Evolutionary conservation across 2,329 filamentous ascomycete species (phyloP), one percentile per base, ranked within the genome.

Genomic region (Metarhizium anisopliae): DNA sequence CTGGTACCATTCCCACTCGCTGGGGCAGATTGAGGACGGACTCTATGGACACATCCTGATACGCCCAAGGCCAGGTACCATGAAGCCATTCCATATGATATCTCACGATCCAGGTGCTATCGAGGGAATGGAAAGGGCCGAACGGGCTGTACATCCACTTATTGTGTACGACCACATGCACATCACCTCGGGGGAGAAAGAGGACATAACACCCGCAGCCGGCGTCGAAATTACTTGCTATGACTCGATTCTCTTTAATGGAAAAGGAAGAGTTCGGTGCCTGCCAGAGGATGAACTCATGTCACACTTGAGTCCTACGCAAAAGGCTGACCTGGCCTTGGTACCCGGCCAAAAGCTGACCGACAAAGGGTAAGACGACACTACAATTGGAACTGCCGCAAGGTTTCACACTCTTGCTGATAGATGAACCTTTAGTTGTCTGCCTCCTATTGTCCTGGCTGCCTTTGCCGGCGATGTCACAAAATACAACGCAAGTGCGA

Each of bases 191-290:
- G 64, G 72, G 3, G 67, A 79, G 45, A 73, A 69, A 50, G 73
- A 68, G 68, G 69, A 77, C 4, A 70, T 78, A 16, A 72, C 77
- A 2, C 38, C 71, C 0, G 70, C 66, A 0, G 69, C 77, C 1
- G 72, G 73, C 4, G 67, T 81, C 8, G 78, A 82, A 55, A 72
- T 73, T 25, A 71, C 74, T 0, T 86, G 84, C 68, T 80, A 81
- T 59, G 83, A 85, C 62, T 77, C 81, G 0, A 70, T 87, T 14
- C 67, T 86, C 11, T 72, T 86, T 52, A 86, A 87, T 56, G 84
- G 84, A 29, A 81, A 83, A 60, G 82, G 82, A 3, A 71, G 72
- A 1, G 76, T 82, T 0, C 68, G 77, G 51, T 85, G 83, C 62
- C 70, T 78, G 45, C 64, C 73, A 0, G 67, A 69, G 6, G 70